Percentiles rank a stretch among this genome's conserved stretches.
Conservation (phyloP, 805 yeast species). For the Vanderwaltozyma verrucispora region DNA sequence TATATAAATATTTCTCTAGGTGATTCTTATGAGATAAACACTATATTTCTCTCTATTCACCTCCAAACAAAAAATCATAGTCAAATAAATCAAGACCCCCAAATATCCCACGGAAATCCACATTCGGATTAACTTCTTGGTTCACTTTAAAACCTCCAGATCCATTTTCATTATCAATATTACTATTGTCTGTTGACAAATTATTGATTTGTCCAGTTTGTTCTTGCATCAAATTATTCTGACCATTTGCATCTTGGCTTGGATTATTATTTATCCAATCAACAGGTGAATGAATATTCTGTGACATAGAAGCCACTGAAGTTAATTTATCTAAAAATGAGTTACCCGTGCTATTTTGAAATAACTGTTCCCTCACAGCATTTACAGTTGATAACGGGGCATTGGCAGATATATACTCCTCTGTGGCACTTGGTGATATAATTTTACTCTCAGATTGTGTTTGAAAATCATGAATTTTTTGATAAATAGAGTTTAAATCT, state of each 20-base stretch:
- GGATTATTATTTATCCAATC: neutral
- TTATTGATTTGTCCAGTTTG: neutral
- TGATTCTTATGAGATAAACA: no score
- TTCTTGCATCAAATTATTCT: neutral
- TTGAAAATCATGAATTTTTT: neutral
- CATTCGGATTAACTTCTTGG: neutral
- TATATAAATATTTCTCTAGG: neutral
- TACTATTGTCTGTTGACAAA: neutral
- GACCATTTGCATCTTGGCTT: neutral
- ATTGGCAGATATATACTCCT: no score
- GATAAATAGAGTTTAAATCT: constrained; percentile 6
- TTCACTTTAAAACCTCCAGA: no score
- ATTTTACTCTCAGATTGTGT: neutral
- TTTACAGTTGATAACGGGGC: no score
- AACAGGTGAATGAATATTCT: neutral
- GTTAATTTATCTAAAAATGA: neutral
- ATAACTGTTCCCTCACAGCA: no score
- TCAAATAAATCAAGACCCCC: constrained; percentile 25
- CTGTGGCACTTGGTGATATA: no score
- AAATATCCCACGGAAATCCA: constrained; percentile 12
- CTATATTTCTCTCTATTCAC: neutral
- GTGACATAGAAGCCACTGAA: neutral
- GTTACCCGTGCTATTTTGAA: neutral
- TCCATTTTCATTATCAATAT: neutral
- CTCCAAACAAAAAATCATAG: constrained; percentile 8